These are phyloP conservation scores for Salix suchowensis DNA, from an alignment of 345 rosid genomes.

Conservation along the genomic window DNA sequence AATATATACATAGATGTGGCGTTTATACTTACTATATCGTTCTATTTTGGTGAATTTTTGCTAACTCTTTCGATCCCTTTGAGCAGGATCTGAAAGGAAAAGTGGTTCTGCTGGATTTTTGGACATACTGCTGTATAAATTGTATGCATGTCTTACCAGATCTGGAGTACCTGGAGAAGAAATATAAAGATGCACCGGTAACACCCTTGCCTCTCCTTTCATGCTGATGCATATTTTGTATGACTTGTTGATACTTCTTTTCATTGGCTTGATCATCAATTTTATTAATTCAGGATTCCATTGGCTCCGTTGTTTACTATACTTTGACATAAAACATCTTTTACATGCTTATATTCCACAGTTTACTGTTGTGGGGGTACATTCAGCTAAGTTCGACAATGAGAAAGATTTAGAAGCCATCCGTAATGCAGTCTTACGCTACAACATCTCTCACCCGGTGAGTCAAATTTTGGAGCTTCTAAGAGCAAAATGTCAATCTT, in stretches of 20 bases:
- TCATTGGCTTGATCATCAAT: background rate
- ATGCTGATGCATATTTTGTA: background rate
- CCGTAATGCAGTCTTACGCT: slow-evolving; percentile 82
- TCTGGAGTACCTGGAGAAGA: slow-evolving; percentile 79
- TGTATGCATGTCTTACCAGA: slow-evolving; percentile 95
- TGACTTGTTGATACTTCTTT: background rate
- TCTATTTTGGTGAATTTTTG: background rate
- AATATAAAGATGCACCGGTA: slow-evolving; percentile 84
- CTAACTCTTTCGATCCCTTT: slow-evolving; percentile 8
- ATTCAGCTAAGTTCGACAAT: slow-evolving; percentile 94
- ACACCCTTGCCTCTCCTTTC: slow-evolving; percentile 18
- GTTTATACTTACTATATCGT: background rate
- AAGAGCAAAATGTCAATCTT: slow-evolving; percentile 5
- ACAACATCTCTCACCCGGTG: slow-evolving; percentile 81
- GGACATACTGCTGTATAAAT: slow-evolving; percentile 97
- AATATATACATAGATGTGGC: no score
- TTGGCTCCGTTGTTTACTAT: background rate
- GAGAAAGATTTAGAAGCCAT: slow-evolving; percentile 96
- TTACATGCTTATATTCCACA: slow-evolving; percentile 22
- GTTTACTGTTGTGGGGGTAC: slow-evolving; percentile 94
- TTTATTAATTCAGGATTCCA: background rate
- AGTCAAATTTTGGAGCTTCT: slow-evolving; percentile 16
- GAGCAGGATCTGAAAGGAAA: slow-evolving; percentile 85
- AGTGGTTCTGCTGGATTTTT: slow-evolving; percentile 88
- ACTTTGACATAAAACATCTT: background rate